These are phyloP conservation scores for Solanum appendiculatum DNA, from an alignment of 257 asterid genomes.

Conservation along the genomic window DNA sequence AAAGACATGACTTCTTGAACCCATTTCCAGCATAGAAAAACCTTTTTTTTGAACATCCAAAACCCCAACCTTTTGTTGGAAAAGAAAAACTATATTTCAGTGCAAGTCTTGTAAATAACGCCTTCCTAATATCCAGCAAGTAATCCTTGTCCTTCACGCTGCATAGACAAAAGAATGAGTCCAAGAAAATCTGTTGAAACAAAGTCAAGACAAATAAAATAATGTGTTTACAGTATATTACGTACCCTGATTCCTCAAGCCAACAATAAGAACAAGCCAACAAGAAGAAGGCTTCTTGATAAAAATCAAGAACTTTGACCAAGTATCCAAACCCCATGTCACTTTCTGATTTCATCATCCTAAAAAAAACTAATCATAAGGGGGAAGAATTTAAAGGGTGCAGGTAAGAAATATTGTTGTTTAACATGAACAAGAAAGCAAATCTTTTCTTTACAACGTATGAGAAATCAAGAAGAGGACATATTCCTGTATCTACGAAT, in stretches of 20 bases:
- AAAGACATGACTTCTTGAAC: slow-evolving; percentile 10
- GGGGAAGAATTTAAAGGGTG: neutral
- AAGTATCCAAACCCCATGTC: neutral
- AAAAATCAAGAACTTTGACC: neutral
- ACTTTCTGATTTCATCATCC: neutral
- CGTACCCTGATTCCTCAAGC: neutral
- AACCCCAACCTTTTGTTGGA: neutral
- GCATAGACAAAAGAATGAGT: neutral
- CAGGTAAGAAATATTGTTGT: neutral
- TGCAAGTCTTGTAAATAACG: neutral
- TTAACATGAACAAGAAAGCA: neutral
- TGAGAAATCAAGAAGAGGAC: neutral
- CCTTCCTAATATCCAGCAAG: neutral
- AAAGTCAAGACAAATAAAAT: neutral
- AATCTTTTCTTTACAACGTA: neutral
- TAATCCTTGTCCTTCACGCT: neutral
- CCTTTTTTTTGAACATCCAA: neutral
- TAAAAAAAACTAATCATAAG: neutral
- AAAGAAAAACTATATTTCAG: neutral
- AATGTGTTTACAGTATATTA: neutral
- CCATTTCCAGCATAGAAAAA: slow-evolving; percentile 28
- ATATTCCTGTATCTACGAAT: neutral
- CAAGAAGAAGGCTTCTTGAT: neutral
- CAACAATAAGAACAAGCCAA: neutral
- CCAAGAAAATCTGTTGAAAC: neutral